phyloP scores from a whole-genome alignment of 2,329 filamentous ascomycete species.

The Fusarium sp. region DNA sequence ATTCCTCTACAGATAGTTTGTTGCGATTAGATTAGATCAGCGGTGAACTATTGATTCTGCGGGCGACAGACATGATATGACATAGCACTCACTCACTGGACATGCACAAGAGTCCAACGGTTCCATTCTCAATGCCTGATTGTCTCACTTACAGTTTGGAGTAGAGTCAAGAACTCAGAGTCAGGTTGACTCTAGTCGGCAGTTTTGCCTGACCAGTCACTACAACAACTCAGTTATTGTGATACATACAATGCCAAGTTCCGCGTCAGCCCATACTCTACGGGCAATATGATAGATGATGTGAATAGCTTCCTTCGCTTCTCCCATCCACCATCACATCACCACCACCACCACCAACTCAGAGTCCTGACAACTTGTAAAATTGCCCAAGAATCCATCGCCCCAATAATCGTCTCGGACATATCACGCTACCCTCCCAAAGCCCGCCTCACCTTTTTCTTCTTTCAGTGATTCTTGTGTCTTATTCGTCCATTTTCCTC shows the following conservation, averaged over 20 bases:
- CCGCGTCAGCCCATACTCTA: not conserved
- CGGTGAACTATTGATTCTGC: slow-evolving; percentile 31
- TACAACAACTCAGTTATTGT: not conserved
- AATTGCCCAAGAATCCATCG: slow-evolving; percentile 30
- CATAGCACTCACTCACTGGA: not conserved
- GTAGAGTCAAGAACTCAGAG: not conserved
- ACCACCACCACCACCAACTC: slow-evolving; percentile 3
- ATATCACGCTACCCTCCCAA: slow-evolving; percentile 37
- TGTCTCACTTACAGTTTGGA: slow-evolving; percentile 9
- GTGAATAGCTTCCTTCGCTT: not conserved
- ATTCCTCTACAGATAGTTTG: not conserved
- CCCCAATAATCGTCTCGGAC: slow-evolving; percentile 41
- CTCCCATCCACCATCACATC: not conserved
- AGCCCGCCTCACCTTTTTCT: slow-evolving; percentile 38
- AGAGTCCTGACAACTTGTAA: slow-evolving; percentile 5
- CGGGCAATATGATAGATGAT: not conserved
- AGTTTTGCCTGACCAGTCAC: slow-evolving; percentile 17
- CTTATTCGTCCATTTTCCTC: slow-evolving; percentile 3
- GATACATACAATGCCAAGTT: not conserved
- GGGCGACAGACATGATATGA: not conserved
- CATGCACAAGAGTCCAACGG: not conserved
- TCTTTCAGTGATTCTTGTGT: not conserved
- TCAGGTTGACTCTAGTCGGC: not conserved
- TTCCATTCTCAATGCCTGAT: slow-evolving; percentile 15
- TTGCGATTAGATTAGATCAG: slow-evolving; percentile 11